Evolutionary conservation across 164 flowering plant species (phyloP).

Genomic region (Liquidambar formosana): DNA sequence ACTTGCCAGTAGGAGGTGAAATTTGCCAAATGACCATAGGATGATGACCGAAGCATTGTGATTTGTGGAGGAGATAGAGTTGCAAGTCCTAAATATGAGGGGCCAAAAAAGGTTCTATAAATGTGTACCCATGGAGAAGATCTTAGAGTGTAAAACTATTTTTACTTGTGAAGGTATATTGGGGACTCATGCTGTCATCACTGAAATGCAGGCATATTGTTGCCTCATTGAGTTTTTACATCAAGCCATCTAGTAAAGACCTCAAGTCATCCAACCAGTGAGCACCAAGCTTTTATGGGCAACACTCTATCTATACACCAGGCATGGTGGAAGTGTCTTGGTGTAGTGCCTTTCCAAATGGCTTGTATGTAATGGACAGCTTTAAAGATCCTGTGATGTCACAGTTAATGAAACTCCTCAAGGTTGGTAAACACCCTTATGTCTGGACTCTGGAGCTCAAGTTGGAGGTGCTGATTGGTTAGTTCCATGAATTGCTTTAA

Average conservation of each 20-base stretch:
- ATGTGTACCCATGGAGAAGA: neutral
- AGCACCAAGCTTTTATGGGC: neutral
- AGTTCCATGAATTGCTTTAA: neutral
- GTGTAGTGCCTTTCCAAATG: neutral
- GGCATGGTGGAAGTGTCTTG: neutral
- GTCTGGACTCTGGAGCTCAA: neutral
- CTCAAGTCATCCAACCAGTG: neutral
- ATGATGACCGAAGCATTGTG: neutral
- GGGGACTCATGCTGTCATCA: too few relatives aligned
- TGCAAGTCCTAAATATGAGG: neutral
- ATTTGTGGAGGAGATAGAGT: neutral
- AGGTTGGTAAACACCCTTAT: neutral
- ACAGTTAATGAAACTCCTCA: neutral
- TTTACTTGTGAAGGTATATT: too few relatives aligned
- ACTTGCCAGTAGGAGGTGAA: neutral
- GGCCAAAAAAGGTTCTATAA: neutral
- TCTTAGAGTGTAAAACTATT: too few relatives aligned
- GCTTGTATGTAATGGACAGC: neutral
- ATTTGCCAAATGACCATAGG: neutral
- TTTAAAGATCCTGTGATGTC: neutral
- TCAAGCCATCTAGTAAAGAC: too few relatives aligned
- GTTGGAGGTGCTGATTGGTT: neutral
- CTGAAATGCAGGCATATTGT: too few relatives aligned
- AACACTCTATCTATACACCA: neutral
- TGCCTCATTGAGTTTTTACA: too few relatives aligned